Evolutionary conservation across 208 protist genomes (phyloP), one percentile per base, ranked within the genome.

Genomic region (Leishmania tropica): DNA sequence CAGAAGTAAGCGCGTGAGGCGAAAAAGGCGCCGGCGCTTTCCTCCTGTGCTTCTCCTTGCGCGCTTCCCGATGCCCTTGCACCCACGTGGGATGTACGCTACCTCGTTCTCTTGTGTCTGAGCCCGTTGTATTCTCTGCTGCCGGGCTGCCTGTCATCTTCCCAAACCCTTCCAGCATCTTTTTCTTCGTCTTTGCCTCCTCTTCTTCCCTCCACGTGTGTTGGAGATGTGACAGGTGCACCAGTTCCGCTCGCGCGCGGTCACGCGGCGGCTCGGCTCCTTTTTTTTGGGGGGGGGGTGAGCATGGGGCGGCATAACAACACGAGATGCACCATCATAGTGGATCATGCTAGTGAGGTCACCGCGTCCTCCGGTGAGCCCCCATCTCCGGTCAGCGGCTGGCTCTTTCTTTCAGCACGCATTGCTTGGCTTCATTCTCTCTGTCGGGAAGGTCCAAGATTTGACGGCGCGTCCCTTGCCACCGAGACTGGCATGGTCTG

Each of bases 11-110:
- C n/a, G n/a, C n/a, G n/a, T n/a, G n/a, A n/a, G n/a, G n/a, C n/a
- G n/a, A n/a, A n/a, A n/a, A n/a, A n/a, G n/a, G n/a, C n/a, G n/a
- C n/a, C n/a, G n/a, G n/a, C n/a, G n/a, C n/a, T n/a, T n/a, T n/a
- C n/a, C n/a, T n/a, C n/a, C n/a, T n/a, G n/a, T n/a, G n/a, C n/a
- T n/a, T n/a, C n/a, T n/a, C n/a, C 35, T 21, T 24, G 35, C 21
- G 19, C 45, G 24, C 68, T 10, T 48, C 24, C 45, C 28, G 5
- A 62, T 17, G 3, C 68, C 24, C 68, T 54, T 47, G 35, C 24
- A 37, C 35, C 8, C 6, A 31, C 72, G 51, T 76, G 17, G n/a
- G n/a, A 79, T 83, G 80, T 83, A 83, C 40, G 75, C 19, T 65
- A 79, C 19, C 56, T 71, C 40, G 11, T 54, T 11, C 28, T 51